Evolutionary conservation across 2,329 filamentous ascomycete species (phyloP).

Genomic region (Macrophomina phaseolina): DNA sequence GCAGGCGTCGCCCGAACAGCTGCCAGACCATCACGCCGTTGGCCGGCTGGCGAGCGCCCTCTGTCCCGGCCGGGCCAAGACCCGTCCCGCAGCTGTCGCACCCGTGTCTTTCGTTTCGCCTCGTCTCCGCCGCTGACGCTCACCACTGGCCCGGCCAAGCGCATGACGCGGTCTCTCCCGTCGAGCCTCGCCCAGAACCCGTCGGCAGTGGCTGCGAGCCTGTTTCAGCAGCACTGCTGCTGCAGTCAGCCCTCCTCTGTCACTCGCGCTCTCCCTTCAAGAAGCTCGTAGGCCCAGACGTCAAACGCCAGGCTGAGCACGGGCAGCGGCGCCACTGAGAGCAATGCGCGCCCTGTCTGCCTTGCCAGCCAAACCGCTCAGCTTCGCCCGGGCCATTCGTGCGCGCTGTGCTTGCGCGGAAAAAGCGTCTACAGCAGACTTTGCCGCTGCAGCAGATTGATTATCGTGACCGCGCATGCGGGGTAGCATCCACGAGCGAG

Average conservation of each 20-base stretch:
- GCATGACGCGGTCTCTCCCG: constrained; percentile 3
- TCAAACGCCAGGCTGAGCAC: constrained; percentile 11
- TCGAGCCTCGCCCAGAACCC: neutral
- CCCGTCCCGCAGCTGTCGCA: constrained; percentile 3
- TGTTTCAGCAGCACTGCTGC: constrained; percentile 2
- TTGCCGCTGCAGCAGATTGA: constrained; percentile 22
- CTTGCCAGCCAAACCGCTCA: neutral
- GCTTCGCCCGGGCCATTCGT: neutral
- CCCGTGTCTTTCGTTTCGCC: constrained; percentile 1
- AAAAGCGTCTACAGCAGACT: neutral
- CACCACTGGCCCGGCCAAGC: neutral
- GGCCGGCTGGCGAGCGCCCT: neutral
- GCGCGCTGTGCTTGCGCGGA: neutral
- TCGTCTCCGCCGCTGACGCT: constrained; percentile 8
- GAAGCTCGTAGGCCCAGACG: neutral
- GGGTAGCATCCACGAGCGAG: constrained; percentile 11
- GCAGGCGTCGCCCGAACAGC: neutral
- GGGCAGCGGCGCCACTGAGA: neutral
- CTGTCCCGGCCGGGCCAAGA: neutral
- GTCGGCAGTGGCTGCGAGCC: constrained; percentile 20
- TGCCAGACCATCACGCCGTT: constrained; percentile 8
- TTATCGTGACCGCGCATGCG: constrained; percentile 21
- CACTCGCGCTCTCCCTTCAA: neutral
- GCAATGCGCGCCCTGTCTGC: neutral
- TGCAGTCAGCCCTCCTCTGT: constrained; percentile 5